phyloP scores from a whole-genome alignment of 345 rosid species.

The Angophora floribunda region DNA sequence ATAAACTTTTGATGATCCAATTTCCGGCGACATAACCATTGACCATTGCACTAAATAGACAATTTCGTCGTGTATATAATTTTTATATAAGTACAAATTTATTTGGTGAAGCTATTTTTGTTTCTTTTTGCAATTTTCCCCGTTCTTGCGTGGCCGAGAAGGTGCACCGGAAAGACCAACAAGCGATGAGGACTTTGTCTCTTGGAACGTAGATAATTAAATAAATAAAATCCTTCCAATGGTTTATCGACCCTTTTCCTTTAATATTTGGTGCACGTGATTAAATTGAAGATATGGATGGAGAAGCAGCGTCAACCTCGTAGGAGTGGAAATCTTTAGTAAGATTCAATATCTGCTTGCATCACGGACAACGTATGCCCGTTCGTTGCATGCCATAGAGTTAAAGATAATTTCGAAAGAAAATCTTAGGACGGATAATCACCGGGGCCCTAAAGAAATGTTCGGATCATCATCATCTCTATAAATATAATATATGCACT shows the following conservation, averaged over 20 bases:
- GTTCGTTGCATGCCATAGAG: not conserved
- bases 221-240: not conserved
- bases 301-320: not conserved
- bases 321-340: not conserved
- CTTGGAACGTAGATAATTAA: not conserved
- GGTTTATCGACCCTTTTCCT: too few relatives aligned
- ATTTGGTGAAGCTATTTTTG: not conserved
- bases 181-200: not conserved
- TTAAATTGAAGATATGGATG: not conserved
- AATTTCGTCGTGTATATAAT: not conserved
- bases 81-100: not conserved
- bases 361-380: not conserved
- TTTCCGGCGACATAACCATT: not conserved
- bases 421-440: not conserved
- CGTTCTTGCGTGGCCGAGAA: not conserved
- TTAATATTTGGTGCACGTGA: not conserved
- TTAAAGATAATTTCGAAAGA: not conserved
- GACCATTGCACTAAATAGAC: not conserved
- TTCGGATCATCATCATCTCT: not conserved
- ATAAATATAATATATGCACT: not conserved
- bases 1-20: not conserved
- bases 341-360: not conserved
- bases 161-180: not conserved
- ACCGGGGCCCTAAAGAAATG: not conserved
- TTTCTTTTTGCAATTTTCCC: not conserved